Evolutionary conservation across 805 yeast genomes (phyloP), one percentile per base, ranked within the genome.

Genomic region (Cephaloascus fragrans): DNA sequence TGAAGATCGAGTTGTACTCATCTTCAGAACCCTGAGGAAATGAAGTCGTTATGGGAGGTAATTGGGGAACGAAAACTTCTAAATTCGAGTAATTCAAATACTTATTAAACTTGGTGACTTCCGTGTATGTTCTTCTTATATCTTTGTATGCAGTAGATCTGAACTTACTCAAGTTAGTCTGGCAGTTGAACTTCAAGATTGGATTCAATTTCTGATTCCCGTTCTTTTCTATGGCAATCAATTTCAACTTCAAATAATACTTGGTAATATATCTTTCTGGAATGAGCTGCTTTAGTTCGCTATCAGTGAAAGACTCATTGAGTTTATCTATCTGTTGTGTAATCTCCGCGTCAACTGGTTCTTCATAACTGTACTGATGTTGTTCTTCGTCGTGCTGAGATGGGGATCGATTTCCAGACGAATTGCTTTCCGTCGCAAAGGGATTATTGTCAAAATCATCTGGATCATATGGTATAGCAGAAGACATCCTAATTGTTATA

Each of bases 41-140:
- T 16, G 88, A 72, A 1, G 95, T 83, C 4, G 67, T 71, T 1
- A 93, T 67, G 17, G 68, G 63, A 0, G 97, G 97, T 33, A 93
- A 65, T 4, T 94, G 79, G 0, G 97, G 97, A 3, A 93, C 88
- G 60, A 90, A 88, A 40, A 93, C 89, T 56, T 93, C 97, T 26
- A 90, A 80, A 51, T 88, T 83, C 31, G 94, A 84, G 17, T 80
- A 78, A 41, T 79, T 77, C 45, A 93, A 62, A 53, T 83, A 90
- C 47, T 77, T 77, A 59, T 84, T 85, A 50, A 93, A 75, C 43
- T 78, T 75, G 26, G 73, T 75, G 47, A 88, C 69, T 56, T 93
- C 98, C 42, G 72, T 71, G 53, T 77, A 83, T 0, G 96, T 80
- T 42, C 97, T 74, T 47, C 95, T 77, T 14, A 90, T 64, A 40